Base-by-base conservation (phyloP, 306 rosid genomes). In the Inga oerstediana region DNA sequence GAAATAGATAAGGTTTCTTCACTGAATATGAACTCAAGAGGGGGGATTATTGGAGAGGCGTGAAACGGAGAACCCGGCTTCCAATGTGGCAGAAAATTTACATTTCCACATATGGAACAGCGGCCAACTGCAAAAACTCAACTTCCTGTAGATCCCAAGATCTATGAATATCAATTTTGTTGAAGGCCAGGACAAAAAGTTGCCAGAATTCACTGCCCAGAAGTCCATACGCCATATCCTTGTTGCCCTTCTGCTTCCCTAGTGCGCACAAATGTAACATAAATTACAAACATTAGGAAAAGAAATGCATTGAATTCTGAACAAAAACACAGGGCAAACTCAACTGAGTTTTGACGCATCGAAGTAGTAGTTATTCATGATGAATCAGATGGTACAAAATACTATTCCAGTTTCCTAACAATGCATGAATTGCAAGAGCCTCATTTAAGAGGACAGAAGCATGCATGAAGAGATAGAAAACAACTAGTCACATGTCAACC, bases 181-280 rank as follows among this genome's bases (percentile, higher is more conserved):
- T 73, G 51, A 37, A 74, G 80, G 65, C 69, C 27, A 74, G 65
- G 79, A 64, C 76, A 41, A 66, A 66, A 85, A 85, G 81, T 51
- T 66, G 75, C 79, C 69, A 48, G 16, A 44, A 22, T 13, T 72
- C 75, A 44, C 56, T 0, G n/a, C 64, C 69, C 85, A 49, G 19
- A 20, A 22, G 70, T 72, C 27, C 77, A 41, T 10, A 22, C 74
- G 61, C 43, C 79, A 34, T 22, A 59, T 73, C 62, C 73, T 48
- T 78, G 68, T 80, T 73, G 81, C 73, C 78, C 82, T 48, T 5
- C 52, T 5, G 48, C 84, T 81, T 64, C 86, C 90, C 86, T 87
- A 27, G 62, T 51, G n/a, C 69, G 27, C 7, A 73, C 49, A 75
- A 75, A 56, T 79, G 46, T 74, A 72, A 76, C 72, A 34, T 75